A percentile compares a stretch with the other conserved stretches of the same genome.
Conservation (phyloP, 2,329 filamentous ascomycete genomes). For the Mollisia scopiformis region DNA sequence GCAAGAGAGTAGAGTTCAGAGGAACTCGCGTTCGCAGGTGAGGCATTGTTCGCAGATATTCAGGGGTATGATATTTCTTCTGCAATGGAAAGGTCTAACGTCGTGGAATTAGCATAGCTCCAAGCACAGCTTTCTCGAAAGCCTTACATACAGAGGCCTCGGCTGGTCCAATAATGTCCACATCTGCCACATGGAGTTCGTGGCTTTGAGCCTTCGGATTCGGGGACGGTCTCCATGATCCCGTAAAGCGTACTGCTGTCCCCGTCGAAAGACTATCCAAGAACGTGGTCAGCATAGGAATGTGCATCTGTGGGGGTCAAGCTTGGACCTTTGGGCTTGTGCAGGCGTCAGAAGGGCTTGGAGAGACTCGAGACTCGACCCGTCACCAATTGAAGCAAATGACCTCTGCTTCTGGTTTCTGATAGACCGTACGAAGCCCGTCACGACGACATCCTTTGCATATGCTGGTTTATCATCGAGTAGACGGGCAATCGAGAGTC, state of each 20-base stretch:
- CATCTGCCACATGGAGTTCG: conserved; percentile 75
- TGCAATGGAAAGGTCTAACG: conserved; percentile 85
- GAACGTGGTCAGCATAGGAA: conserved; percentile 12
- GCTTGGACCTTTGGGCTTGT: conserved; percentile 32
- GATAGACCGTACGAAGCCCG: conserved; percentile 83
- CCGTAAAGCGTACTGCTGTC: conserved; percentile 75
- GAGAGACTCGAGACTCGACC: conserved; percentile 76
- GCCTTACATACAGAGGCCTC: conserved; percentile 71
- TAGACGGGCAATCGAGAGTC: conserved; percentile 54
- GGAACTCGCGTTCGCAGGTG: conserved; percentile 85
- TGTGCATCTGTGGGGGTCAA: conserved; percentile 3
- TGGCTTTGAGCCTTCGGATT: conserved; percentile 70
- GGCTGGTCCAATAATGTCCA: conserved; percentile 74
- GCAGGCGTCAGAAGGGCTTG: conserved; percentile 52
- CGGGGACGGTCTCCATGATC: conserved; percentile 74
- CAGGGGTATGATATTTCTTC: conserved; percentile 91
- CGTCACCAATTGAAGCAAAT: conserved; percentile 87
- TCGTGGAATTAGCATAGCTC: conserved; percentile 21
- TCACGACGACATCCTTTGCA: conserved; percentile 58
- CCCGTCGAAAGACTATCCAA: conserved; percentile 74
- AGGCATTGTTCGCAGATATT: conserved; percentile 85
- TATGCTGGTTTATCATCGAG: conserved; percentile 53
- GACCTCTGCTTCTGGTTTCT: conserved; percentile 82
- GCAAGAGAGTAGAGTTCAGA: conserved; percentile 77
- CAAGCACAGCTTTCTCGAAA: background rate